Evolutionary conservation across 768 basidiomycete species (phyloP).

Genomic region (Tricholoma hemisulphureum): DNA sequence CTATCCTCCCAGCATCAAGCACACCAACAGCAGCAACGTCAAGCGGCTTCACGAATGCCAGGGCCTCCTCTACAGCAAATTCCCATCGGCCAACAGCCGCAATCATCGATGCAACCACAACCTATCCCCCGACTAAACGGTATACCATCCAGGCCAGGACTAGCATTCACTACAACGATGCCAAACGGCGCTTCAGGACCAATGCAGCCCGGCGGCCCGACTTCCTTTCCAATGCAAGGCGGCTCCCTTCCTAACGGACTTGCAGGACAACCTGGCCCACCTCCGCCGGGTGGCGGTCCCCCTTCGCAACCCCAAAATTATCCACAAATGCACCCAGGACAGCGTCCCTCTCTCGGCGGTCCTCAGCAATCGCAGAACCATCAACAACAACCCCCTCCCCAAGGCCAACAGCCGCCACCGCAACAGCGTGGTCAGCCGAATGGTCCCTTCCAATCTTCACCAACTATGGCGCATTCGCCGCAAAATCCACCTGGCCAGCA

Average conservation of each 20-base stretch:
- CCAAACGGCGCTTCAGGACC: conserved; percentile 27
- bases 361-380: conserved; percentile 22
- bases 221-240: conserved; percentile 28
- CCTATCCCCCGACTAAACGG: conserved; percentile 23
- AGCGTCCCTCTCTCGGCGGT: conserved; percentile 17
- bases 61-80: conserved; percentile 25
- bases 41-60: conserved; percentile 21
- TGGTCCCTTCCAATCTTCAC: conserved; percentile 63
- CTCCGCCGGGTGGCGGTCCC: conserved; percentile 20
- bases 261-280: conserved; percentile 22
- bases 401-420: conserved; percentile 21
- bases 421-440: conserved; percentile 43
- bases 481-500: conserved; percentile 40
- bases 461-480: conserved; percentile 62
- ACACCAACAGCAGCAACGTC: conserved; percentile 31
- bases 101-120: conserved; percentile 25
- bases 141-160: conserved; percentile 18
- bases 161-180: conserved; percentile 22
- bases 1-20: conserved; percentile 23
- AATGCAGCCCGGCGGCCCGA: conserved; percentile 14
- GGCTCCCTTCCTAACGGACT: conserved; percentile 22
- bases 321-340: conserved; percentile 14
- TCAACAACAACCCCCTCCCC: conserved; percentile 15
- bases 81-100: conserved; percentile 18
- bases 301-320: conserved; percentile 31